Percentiles rank a stretch among this genome's conserved stretches.
Evolutionary conservation across 257 asterid genomes (phyloP).

Genomic region (Fraxinus pennsylvanica): DNA sequence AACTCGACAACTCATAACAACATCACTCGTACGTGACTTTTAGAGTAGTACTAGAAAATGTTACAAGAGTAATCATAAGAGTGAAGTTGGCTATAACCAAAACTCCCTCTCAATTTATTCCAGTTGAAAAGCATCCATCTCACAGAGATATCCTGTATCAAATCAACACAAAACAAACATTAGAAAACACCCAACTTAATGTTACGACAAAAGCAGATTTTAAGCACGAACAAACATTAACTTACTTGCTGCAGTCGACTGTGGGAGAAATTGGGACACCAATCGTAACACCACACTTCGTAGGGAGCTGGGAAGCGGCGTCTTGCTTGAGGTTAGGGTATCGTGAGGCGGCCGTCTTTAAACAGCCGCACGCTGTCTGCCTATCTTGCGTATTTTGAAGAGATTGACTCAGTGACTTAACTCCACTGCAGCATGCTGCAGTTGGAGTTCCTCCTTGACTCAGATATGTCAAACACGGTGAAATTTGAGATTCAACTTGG

Average conservation of each 20-base stretch:
- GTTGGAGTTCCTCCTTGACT: constrained; percentile 41
- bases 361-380: constrained; percentile 53
- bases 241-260: constrained; percentile 56
- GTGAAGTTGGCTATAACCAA: constrained; percentile 12
- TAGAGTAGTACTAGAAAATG: background rate
- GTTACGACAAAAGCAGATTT: too few relatives aligned
- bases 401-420: constrained; percentile 24
- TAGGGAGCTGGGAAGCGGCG: constrained; percentile 57
- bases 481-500: constrained; percentile 35
- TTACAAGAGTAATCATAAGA: background rate
- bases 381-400: constrained; percentile 42
- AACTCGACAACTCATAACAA: background rate
- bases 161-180: background rate
- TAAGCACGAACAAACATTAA: background rate
- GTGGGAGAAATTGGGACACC: constrained; percentile 34
- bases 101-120: constrained; percentile 27
- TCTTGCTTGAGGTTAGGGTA: constrained; percentile 30
- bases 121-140: constrained; percentile 8
- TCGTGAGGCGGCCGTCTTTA: constrained; percentile 50
- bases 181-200: too few relatives aligned
- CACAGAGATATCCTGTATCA: constrained; percentile 42
- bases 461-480: constrained; percentile 50
- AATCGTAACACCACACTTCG: constrained; percentile 46
- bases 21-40: background rate
- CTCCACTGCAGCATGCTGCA: constrained; percentile 44